A percentile compares a stretch with the other conserved stretches of the same genome.
Evolutionary conservation across 192 early-diverging fungal species (phyloP).

Genomic region (Coemansia sp.): DNA sequence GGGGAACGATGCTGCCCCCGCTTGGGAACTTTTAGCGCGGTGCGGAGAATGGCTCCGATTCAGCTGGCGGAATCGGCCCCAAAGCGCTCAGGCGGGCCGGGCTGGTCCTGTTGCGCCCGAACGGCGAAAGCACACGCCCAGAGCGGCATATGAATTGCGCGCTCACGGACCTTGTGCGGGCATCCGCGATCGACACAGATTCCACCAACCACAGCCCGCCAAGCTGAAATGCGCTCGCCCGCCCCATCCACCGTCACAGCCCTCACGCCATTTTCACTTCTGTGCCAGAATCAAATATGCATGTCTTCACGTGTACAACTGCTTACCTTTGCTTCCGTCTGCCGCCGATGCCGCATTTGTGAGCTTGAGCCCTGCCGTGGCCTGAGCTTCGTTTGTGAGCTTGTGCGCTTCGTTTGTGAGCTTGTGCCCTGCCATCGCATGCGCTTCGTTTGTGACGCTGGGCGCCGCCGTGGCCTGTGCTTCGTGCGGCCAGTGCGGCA

Average conservation of each 20-base stretch:
- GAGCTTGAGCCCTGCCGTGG: not conserved
- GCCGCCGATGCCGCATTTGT: slow-evolving; percentile 1
- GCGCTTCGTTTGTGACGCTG: not conserved
- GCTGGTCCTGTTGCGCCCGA: not conserved
- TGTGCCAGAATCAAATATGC: not conserved
- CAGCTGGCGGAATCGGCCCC: slow-evolving; percentile 3
- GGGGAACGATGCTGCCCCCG: not conserved
- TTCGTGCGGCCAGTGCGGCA: slow-evolving; percentile 46
- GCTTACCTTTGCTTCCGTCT: slow-evolving; percentile 15
- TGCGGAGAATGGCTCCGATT: slow-evolving; percentile 8
- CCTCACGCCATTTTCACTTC: slow-evolving; percentile 5
- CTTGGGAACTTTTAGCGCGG: slow-evolving; percentile 9
- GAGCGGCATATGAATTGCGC: not conserved
- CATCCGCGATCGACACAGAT: slow-evolving; percentile 18
- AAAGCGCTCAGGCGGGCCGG: slow-evolving; percentile 1
- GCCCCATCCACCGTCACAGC: not conserved
- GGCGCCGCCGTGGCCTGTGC: slow-evolving; percentile 6
- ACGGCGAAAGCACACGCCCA: not conserved
- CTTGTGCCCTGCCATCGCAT: not conserved
- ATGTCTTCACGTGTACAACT: not conserved
- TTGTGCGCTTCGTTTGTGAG: too few relatives aligned
- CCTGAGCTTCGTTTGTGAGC: slow-evolving; percentile 7
- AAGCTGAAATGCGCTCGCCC: not conserved
- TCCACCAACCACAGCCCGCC: slow-evolving; percentile 21
- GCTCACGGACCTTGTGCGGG: slow-evolving; percentile 2